Percentiles rank a stretch among this genome's conserved stretches.
These are phyloP conservation scores for Diversispora epigaea DNA, from an alignment of 192 early-diverging fungal genomes.

Conservation along the genomic window DNA sequence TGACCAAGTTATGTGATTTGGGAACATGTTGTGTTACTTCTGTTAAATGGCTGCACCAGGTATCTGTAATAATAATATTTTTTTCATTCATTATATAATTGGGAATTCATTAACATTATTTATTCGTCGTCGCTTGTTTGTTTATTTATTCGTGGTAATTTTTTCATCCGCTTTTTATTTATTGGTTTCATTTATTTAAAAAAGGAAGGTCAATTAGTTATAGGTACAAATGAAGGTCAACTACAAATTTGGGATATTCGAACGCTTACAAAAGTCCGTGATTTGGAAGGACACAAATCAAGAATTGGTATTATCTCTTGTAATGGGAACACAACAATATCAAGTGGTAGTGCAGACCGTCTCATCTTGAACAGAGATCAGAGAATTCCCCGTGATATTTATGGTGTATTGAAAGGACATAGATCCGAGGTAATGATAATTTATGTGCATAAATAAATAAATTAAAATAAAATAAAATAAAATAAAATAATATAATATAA, in stretches of 20 bases:
- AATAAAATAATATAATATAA: too few relatives aligned
- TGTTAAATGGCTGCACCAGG: constrained; percentile 71
- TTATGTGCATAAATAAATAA: too few relatives aligned
- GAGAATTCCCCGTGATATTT: constrained; percentile 47
- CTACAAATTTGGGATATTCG: constrained; percentile 73
- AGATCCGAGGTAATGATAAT: constrained; percentile 51
- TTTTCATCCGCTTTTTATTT: not conserved
- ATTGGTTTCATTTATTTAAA: not conserved
- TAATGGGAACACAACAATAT: constrained; percentile 56
- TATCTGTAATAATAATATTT: too few relatives aligned
- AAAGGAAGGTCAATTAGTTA: constrained; percentile 58
- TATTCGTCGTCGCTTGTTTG: too few relatives aligned
- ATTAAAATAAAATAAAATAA: too few relatives aligned
- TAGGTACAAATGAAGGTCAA: constrained; percentile 68
- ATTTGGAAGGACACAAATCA: constrained; percentile 46
- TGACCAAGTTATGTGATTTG: constrained; percentile 40
- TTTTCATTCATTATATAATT: too few relatives aligned
- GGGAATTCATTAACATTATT: not conserved
- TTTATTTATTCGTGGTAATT: not conserved
- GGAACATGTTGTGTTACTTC: constrained; percentile 63
- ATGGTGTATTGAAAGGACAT: constrained; percentile 51
- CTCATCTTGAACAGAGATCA: constrained; percentile 70
- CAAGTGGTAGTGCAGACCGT: constrained; percentile 75
- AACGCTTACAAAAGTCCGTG: constrained; percentile 41
- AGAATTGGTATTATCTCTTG: constrained; percentile 72